These are phyloP conservation scores for Phyllosticta citriasiana DNA, from an alignment of 2,329 filamentous ascomycete species.

Conservation along the genomic window DNA sequence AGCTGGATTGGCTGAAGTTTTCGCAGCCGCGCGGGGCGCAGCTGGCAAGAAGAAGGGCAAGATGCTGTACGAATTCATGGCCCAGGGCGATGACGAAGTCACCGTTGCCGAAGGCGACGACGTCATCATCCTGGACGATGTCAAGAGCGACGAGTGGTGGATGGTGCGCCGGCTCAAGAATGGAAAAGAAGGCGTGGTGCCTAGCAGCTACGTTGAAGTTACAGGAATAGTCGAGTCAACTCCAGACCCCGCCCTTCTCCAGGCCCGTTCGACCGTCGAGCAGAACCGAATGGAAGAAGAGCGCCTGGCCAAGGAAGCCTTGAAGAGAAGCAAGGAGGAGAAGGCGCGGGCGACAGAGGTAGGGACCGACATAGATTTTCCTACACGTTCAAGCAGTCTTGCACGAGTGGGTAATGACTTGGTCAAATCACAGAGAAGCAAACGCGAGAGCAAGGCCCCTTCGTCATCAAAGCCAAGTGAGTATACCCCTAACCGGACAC, in stretches of 20 bases:
- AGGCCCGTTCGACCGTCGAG: constrained; percentile 60
- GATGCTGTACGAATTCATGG: constrained; percentile 91
- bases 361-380: constrained; percentile 66
- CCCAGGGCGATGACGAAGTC: constrained; percentile 92
- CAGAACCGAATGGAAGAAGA: constrained; percentile 73
- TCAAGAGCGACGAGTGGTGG: constrained; percentile 97
- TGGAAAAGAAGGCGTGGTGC: constrained; percentile 89
- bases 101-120: constrained; percentile 85
- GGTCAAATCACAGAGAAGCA: constrained; percentile 60
- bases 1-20: constrained; percentile 75
- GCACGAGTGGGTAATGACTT: constrained; percentile 55
- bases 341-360: constrained; percentile 48
- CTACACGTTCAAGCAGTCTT: constrained; percentile 71
- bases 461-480: constrained; percentile 60
- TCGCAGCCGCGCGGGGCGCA: constrained; percentile 63
- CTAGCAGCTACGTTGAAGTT: constrained; percentile 90
- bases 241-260: constrained; percentile 42
- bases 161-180: constrained; percentile 84
- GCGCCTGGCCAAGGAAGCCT: constrained; percentile 64
- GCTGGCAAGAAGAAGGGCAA: constrained; percentile 65
- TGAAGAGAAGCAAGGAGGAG: constrained; percentile 32
- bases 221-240: constrained; percentile 53
- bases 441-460: constrained; percentile 56
- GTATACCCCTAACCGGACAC: constrained; percentile 25
- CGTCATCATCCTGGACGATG: constrained; percentile 80